These are phyloP conservation scores for Fusarium pininemorale DNA, from an alignment of 2,329 filamentous ascomycete species.

Conservation along the genomic window DNA sequence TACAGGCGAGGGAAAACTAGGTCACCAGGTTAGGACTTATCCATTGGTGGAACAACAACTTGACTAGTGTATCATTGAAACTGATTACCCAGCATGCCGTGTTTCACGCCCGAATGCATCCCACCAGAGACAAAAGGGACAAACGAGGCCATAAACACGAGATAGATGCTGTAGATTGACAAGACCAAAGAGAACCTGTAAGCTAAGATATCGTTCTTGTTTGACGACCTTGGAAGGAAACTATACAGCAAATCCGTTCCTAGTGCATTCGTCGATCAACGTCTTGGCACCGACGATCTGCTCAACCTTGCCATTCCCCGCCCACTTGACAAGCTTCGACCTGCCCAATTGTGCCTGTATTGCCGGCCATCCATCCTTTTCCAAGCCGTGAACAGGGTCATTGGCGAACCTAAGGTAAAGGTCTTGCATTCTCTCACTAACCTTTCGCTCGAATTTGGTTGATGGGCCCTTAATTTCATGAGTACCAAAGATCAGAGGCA, in stretches of 20 bases:
- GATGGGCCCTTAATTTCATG: slow-evolving; percentile 1
- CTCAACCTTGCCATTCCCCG: slow-evolving; percentile 3
- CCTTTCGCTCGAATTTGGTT: slow-evolving; percentile 6
- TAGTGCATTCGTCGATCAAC: slow-evolving; percentile 2
- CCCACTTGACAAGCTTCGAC: slow-evolving; percentile 19
- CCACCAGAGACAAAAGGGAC: background rate
- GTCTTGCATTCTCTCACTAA: slow-evolving; percentile 32
- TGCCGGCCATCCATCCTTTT: background rate
- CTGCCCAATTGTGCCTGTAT: background rate
- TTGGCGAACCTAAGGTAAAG: slow-evolving; percentile 19
- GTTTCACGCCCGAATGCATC: background rate
- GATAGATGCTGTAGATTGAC: background rate
- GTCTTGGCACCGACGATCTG: background rate
- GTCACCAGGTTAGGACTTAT: background rate
- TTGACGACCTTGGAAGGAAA: no score
- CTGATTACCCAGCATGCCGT: background rate
- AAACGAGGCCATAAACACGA: background rate
- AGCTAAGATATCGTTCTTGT: accelerated
- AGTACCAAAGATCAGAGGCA: slow-evolving; percentile 32
- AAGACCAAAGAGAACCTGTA: background rate
- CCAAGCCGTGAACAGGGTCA: slow-evolving; percentile 13
- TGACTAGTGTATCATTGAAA: background rate
- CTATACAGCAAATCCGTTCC: slow-evolving; percentile 5
- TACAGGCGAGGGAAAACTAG: background rate
- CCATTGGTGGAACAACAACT: slow-evolving; percentile 5